Evolutionary conservation across 129 eudicot genomes (phyloP), one percentile per base, ranked within the genome.

Genomic region (Tagetes erecta): DNA sequence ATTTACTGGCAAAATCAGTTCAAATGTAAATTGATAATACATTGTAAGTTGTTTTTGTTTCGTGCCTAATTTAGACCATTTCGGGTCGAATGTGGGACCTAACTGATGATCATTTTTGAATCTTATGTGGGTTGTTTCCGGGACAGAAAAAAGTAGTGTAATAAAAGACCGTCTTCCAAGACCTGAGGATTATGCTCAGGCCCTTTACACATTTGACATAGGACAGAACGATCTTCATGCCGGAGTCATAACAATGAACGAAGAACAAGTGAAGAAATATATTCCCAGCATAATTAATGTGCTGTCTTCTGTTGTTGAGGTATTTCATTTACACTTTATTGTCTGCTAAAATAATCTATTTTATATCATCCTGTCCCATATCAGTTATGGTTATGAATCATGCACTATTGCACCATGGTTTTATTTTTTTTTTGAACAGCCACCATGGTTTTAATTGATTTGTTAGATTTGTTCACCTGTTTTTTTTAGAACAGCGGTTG

Each of bases 161-260:
- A 31, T 74, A 42, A 72, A 35, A 75, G 71, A 70, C 41, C 73
- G 81, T 51, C 78, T 87, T 53, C 89, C 92, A 64, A 64, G 82
- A 62, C 76, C 76, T 8, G 87, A 74, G 70, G 85, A 84, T 53
- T 82, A 81, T 68, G 30, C 56, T 8, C 73, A 44, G 63, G 87
- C 92, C 46, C 80, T 87, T 52, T 84, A 84, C 78, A 79, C 80
- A 36, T 75, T 84, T 42, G 92, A 87, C 63, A 87, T 75, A 52
- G 92, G 92, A 66, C 92, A 87, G 57, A 87, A 87, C 68, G 92
- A 87, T 81, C 76, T 87, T 84, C 84, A 87, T 80, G 80, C 79
- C 7, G 85, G 87, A 37, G 71, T 87, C 73, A 36, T 10, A 40
- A 76, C 81, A 4, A 77, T 74, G 85, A 63, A 66, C 6, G 89